Base-by-base conservation (phyloP, 108 stramenopile genomes). In the Pseudonitzschia pungens region DNA sequence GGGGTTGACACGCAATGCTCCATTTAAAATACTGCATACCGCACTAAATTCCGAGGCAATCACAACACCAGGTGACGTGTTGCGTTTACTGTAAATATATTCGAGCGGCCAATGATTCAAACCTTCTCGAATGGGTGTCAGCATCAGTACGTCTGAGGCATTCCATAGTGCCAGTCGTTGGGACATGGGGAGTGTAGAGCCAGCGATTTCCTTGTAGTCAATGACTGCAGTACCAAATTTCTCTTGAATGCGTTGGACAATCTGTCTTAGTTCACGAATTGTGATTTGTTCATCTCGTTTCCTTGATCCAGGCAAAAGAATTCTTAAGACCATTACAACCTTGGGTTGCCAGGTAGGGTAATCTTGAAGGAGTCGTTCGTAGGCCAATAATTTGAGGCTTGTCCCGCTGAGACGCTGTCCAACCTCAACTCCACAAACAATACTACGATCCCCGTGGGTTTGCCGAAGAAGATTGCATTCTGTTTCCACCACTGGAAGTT, bases 11-110 rank as follows among this genome's bases (percentile, higher is more conserved):
- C 96, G 86, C 50, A 99, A 72, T 18, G 97, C 96, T 21, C 98
- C 97, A 80, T 98, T 99, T 32, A 99, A 82, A 58, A 99, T 94
- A 26, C 89, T 89, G 64, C 90, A 85, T 32, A 98, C 97, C 4
- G 99, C 96, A 22, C 95, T 94, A 75, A 99, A 99, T 78, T 99
- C 99, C 4, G 96, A 97, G 10, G 96, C 85, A 45, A 99, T 89
- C 21, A 98, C 96, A 16, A 98, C 97, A 40, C 99, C 99, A 3
- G 98, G 93, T 44, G 64, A 54, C 15, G 83, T 81, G 11, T 86
- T 83, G 59, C 84, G 81, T 76, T 90, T 89, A 32, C 84, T 81
- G 73, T 91, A 97, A 48, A 98, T 95, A 84, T 93, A 99, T 87
- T 99, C 98, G 75, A 98, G 87, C 10, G 99, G 99, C 79, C 84